Evolutionary conservation across 2,329 filamentous ascomycete genomes (phyloP).

Genomic region (Trichoderma gracile): DNA sequence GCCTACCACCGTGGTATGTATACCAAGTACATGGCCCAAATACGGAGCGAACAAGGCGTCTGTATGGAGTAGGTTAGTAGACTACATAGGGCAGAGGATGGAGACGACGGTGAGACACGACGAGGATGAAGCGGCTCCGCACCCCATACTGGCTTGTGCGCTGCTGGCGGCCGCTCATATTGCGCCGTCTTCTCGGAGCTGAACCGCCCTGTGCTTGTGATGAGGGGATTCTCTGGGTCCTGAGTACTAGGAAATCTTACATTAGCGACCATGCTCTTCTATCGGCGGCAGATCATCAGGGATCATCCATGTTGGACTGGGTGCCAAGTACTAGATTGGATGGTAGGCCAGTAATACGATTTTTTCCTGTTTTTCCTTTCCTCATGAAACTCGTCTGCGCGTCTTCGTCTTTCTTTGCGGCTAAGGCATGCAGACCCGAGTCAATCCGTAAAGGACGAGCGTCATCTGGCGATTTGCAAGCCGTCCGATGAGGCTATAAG

Average conservation of each 20-base stretch:
- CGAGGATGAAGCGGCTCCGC: conserved; percentile 26
- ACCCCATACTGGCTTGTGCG: conserved; percentile 23
- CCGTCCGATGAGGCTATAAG: conserved; percentile 15
- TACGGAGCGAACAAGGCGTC: neutral
- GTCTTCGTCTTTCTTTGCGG: neutral
- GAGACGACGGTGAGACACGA: conserved; percentile 25
- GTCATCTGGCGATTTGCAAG: conserved; percentile 12
- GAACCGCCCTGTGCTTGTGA: conserved; percentile 3
- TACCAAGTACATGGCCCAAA: neutral
- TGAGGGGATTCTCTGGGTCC: conserved; percentile 19
- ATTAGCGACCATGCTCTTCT: conserved; percentile 15
- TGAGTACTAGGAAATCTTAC: conserved; percentile 18
- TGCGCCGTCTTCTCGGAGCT: conserved; percentile 6
- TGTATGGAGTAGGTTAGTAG: neutral
- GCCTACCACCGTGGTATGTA: too few species aligned
- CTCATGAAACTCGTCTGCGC: neutral
- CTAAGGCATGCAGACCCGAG: conserved; percentile 2
- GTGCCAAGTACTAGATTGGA: conserved; percentile 13
- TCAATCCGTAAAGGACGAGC: neutral
- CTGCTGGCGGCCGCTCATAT: conserved; percentile 22
- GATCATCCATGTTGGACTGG: conserved; percentile 19
- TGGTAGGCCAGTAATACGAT: neutral
- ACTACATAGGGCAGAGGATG: conserved; percentile 17
- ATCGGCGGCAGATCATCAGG: conserved; percentile 6
- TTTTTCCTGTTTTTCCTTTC: conserved; percentile 3